Evolutionary conservation across 179 eudicot species (phyloP).

Genomic region (Silene noctiflora): DNA sequence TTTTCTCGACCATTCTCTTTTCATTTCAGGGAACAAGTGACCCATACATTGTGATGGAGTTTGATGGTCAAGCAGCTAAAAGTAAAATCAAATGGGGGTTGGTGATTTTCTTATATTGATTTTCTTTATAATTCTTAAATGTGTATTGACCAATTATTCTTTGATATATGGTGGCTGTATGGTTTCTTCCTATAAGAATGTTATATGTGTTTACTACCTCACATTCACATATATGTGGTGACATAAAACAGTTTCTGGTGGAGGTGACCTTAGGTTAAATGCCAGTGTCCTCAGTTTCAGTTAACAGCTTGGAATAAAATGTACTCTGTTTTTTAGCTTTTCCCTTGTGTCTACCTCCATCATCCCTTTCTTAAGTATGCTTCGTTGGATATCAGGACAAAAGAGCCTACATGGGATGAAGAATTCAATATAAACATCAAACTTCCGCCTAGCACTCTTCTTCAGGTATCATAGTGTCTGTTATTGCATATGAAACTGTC

Average conservation of each 20-base stretch:
- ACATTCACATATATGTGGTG: neutral
- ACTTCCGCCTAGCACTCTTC: constrained; percentile 43
- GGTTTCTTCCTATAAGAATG: constrained; percentile 6
- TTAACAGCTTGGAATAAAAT: neutral
- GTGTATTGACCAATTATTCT: neutral
- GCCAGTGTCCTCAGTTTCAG: neutral
- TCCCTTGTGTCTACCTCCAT: constrained; percentile 5
- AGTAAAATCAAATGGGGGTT: constrained; percentile 95
- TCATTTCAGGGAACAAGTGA: constrained; percentile 89
- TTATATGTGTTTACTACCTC: neutral
- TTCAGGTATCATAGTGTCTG: constrained; percentile 51
- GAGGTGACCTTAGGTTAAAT: neutral
- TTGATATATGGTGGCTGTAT: constrained; percentile 14
- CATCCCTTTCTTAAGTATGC: neutral
- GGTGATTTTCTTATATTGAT: constrained; percentile 25
- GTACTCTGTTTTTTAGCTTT: neutral
- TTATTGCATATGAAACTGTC: too few relatives aligned
- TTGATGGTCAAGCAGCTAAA: constrained; percentile 75
- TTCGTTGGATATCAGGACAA: constrained; percentile 52
- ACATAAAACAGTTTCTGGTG: neutral
- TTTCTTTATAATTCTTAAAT: neutral
- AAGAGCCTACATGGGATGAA: constrained; percentile 95
- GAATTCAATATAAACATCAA: constrained; percentile 71
- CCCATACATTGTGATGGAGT: constrained; percentile 83
- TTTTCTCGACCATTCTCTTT: constrained; percentile 4